Base-by-base conservation (phyloP, 805 yeast genomes). In the Saccharomycopsis sp. region DNA sequence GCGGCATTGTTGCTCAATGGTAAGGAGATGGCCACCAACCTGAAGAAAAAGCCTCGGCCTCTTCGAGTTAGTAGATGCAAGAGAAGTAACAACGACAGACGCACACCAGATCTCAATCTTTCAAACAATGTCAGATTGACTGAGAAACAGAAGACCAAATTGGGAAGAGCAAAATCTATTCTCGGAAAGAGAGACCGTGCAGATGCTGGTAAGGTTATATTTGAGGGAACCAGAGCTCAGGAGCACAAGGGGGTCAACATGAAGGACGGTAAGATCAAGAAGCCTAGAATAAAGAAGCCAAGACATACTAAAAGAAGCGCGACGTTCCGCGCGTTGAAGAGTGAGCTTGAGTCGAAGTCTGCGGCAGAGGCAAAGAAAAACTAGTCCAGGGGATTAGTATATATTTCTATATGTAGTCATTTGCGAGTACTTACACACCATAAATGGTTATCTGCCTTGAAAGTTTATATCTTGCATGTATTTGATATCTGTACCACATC, bases 161-260 rank as follows among this genome's bases (percentile, higher is more conserved):
- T 89, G 44, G 97, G 97, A 41, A 81, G 97, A 70, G 96, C 94
- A 20, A 80, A 79, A 66, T 77, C 81, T 57, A 76, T 87, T 2
- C 75, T 91, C 51, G 92, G 92, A 54, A 89, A 84, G 68, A 88
- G 91, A 55, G 97, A 89, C 68, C 81, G 87, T 65, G 79, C 86
- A 40, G 77, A 85, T 21, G 79, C 83, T 7, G 92, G 92, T 53
- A 74, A 75, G 62, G 68, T 81, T 59, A 66, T 76, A 3, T 69
- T 84, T 40, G 97, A 90, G 73, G 97, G 97, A 62, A 73, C 79
- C 57, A 82, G 96, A 74, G 91, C 97, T 15, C 72, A 75, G 59
- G 86, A 85, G 70, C 91, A 89, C 24, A 81, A 76, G 55, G 75
- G 72, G 57, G 77, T 83, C 37, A 71, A 77, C 65, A 73, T 77